Evolutionary conservation across 768 basidiomycete genomes (phyloP).

Genomic region (Boletus fagicola): DNA sequence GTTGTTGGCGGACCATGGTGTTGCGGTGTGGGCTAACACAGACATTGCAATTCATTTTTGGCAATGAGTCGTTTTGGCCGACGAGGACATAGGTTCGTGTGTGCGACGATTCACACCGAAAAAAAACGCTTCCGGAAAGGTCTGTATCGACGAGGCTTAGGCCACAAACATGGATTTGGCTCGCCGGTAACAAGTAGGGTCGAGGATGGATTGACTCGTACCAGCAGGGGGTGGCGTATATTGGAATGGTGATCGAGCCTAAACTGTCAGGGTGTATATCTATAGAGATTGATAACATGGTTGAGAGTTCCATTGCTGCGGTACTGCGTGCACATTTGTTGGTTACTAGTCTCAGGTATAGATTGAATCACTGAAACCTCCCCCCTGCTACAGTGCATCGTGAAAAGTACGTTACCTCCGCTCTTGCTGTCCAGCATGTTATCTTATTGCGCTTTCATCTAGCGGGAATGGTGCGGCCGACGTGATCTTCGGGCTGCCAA

Average conservation of each 20-base stretch:
- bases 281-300: background rate
- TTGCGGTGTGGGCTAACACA: background rate
- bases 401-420: background rate
- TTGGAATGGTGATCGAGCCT: background rate
- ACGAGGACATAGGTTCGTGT: background rate
- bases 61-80: background rate
- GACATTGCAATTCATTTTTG: background rate
- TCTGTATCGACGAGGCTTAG: background rate
- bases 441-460: background rate
- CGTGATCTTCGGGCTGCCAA: background rate
- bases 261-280: background rate
- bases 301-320: background rate
- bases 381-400: background rate
- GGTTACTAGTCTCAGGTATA: background rate
- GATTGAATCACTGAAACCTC: background rate
- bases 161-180: background rate
- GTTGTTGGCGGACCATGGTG: background rate
- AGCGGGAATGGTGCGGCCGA: background rate
- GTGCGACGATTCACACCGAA: background rate
- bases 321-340: background rate
- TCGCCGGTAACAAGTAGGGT: background rate
- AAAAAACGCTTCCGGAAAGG: background rate
- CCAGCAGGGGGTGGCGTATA: background rate
- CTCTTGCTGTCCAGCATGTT: background rate
- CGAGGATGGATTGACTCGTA: background rate